These are phyloP conservation scores for Pecoramyces ruminantium DNA, from an alignment of 192 early-diverging fungal genomes.

Conservation along the genomic window DNA sequence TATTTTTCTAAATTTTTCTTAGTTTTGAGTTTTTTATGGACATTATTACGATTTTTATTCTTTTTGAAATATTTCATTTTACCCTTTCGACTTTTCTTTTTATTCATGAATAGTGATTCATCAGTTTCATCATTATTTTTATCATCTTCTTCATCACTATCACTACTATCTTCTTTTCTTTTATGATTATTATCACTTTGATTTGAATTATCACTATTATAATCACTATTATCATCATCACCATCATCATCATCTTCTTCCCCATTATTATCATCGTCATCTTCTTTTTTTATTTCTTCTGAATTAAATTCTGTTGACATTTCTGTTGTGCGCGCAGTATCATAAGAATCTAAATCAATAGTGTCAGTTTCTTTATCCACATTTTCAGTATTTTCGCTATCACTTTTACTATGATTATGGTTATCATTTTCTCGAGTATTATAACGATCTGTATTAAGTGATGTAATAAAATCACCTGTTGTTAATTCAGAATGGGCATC, in stretches of 20 bases:
- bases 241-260: background rate
- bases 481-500: background rate
- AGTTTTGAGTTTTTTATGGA: too few species aligned
- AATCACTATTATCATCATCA: background rate
- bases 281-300: background rate
- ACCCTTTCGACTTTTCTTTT: background rate
- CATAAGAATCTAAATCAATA: background rate
- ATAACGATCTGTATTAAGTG: background rate
- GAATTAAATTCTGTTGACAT: background rate
- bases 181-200: background rate
- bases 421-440: background rate
- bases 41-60: background rate
- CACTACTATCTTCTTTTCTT: background rate
- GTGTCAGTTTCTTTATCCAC: background rate
- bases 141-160: background rate
- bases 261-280: background rate
- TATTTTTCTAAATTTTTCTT: too few species aligned
- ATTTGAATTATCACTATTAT: background rate
- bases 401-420: background rate
- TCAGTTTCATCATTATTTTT: too few species aligned
- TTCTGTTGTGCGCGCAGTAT: background rate
- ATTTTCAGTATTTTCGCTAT: background rate
- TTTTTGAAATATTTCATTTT: background rate
- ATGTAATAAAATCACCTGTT: background rate
- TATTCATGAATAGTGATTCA: background rate